These are phyloP conservation scores for Penicillium sp. DNA, from an alignment of 2,329 filamentous ascomycete species.

Conservation along the genomic window DNA sequence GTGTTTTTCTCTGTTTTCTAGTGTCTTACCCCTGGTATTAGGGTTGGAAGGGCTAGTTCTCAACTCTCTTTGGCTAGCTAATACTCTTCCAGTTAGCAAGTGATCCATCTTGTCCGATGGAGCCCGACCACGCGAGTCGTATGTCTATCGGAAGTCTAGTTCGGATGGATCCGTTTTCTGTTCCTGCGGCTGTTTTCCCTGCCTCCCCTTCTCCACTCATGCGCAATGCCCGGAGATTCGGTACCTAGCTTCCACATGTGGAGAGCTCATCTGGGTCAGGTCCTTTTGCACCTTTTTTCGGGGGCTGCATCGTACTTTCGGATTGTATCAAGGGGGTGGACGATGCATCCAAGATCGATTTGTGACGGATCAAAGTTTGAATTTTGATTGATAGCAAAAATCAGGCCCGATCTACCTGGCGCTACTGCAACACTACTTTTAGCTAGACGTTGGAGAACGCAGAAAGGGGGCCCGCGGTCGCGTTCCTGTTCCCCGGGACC, in stretches of 20 bases:
- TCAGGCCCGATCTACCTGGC: slow-evolving; percentile 7
- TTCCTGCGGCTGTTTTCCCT: slow-evolving; percentile 29
- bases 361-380: slow-evolving; percentile 22
- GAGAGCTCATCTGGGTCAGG: slow-evolving; percentile 11
- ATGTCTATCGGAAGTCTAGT: slow-evolving; percentile 14
- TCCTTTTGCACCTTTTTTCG: background rate
- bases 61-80: slow-evolving; percentile 3
- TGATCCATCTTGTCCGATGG: slow-evolving; percentile 18
- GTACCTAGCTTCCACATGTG: slow-evolving; percentile 27
- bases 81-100: slow-evolving; percentile 10
- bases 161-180: slow-evolving; percentile 32
- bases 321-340: background rate
- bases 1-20: background rate
- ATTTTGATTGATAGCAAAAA: slow-evolving; percentile 15
- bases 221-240: slow-evolving; percentile 31
- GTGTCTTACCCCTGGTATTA: slow-evolving; percentile 5
- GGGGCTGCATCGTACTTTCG: slow-evolving; percentile 18
- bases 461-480: slow-evolving; percentile 28
- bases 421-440: slow-evolving; percentile 12
- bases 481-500: slow-evolving; percentile 35
- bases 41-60: slow-evolving; percentile 8
- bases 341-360: slow-evolving; percentile 19
- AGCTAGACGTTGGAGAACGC: slow-evolving; percentile 21
- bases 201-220: slow-evolving; percentile 24
- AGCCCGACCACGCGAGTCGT: slow-evolving; percentile 23